Evolutionary conservation across 2,329 filamentous ascomycete genomes (phyloP).

Genomic region (Exophiala sp.): DNA sequence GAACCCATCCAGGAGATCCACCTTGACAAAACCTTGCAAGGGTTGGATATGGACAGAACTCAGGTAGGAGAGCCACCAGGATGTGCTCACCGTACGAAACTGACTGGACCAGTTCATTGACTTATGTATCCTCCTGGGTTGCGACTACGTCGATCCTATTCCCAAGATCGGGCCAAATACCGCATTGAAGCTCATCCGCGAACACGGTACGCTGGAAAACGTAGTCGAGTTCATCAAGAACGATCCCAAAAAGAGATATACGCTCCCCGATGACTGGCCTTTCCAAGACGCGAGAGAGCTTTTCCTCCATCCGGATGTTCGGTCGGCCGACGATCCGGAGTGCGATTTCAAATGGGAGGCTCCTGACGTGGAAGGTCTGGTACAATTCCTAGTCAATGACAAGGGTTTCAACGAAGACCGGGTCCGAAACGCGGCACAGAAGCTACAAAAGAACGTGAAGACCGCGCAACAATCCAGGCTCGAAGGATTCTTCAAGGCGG

Average conservation of each 20-base stretch:
- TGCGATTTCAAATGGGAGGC: constrained; percentile 98
- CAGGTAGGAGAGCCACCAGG: constrained; percentile 52
- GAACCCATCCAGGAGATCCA: constrained; percentile 96
- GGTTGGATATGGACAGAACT: constrained; percentile 76
- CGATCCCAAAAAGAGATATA: constrained; percentile 71
- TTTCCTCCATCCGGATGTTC: constrained; percentile 87
- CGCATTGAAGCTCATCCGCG: constrained; percentile 87
- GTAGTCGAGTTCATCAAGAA: constrained; percentile 75
- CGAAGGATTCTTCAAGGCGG: constrained; percentile 93
- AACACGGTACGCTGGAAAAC: constrained; percentile 80
- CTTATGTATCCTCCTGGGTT: constrained; percentile 93
- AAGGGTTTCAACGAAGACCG: constrained; percentile 97
- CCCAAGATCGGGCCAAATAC: constrained; percentile 90
- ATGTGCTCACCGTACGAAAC: neutral
- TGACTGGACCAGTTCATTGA: constrained; percentile 70
- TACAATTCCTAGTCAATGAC: constrained; percentile 83
- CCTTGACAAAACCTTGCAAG: constrained; percentile 77
- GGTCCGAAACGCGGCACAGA: constrained; percentile 69
- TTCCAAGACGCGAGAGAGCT: constrained; percentile 85
- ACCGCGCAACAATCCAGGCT: constrained; percentile 81
- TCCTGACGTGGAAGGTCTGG: constrained; percentile 81
- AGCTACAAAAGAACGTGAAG: constrained; percentile 86
- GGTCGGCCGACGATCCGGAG: constrained; percentile 70
- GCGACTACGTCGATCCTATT: constrained; percentile 94
- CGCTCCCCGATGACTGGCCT: constrained; percentile 92